Percentiles rank a stretch among this genome's conserved stretches.
phyloP scores from a whole-genome alignment of 176 grass and related monocot species.

The Panicum miliaceum region DNA sequence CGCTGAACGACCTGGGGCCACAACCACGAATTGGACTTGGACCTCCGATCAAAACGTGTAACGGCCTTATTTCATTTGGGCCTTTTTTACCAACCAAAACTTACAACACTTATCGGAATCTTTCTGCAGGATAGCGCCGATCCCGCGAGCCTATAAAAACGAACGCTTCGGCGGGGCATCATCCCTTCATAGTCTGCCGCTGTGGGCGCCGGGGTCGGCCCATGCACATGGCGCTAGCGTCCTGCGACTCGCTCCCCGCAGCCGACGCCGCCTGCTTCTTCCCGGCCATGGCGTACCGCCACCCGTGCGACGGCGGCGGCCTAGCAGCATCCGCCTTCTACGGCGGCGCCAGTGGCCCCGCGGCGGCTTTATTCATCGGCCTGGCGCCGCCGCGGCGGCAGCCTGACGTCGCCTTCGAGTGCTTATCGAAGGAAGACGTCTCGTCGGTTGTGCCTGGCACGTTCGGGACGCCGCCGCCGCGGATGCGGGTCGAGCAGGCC shows the following conservation, averaged over 20 bases:
- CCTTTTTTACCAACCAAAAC: too few relatives aligned
- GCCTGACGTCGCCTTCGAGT: slow-evolving; percentile 41
- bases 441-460: slow-evolving; percentile 1
- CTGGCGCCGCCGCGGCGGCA: neutral
- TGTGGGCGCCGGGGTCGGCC: neutral
- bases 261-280: neutral
- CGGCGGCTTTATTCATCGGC: neutral
- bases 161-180: neutral
- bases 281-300: slow-evolving; percentile 25
- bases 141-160: slow-evolving; percentile 7
- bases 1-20: too few relatives aligned
- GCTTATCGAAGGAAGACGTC: slow-evolving; percentile 43
- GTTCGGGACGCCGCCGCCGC: slow-evolving; percentile 37
- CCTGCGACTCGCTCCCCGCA: neutral
- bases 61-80: too few relatives aligned
- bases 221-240: slow-evolving; percentile 28
- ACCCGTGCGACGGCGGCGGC: slow-evolving; percentile 19
- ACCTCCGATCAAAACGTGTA: too few relatives aligned
- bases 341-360: neutral
- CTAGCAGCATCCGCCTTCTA: neutral
- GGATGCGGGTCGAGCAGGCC: neutral
- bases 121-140: neutral
- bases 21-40: too few relatives aligned
- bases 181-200: neutral
- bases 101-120: too few relatives aligned